phyloP scores from a whole-genome alignment of 345 rosid species.

The Melastoma malabathricum region DNA sequence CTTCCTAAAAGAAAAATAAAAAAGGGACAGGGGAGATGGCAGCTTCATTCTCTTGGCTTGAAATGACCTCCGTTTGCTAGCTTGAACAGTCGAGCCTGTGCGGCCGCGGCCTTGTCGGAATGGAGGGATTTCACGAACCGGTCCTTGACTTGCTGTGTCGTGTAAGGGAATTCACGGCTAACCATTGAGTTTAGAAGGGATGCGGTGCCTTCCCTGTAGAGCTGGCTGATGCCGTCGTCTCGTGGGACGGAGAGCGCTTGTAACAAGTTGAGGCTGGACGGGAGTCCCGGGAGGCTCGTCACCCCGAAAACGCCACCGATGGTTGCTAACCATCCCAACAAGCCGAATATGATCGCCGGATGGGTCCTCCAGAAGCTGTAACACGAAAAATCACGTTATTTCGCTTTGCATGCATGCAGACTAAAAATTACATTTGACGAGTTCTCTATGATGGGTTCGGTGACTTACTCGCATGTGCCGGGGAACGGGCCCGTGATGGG shows the following conservation, averaged over 20 bases:
- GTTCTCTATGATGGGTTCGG: background rate
- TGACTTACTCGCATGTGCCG: constrained; percentile 86
- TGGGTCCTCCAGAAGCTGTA: constrained; percentile 89
- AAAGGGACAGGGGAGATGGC: no score
- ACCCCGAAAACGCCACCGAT: constrained; percentile 48
- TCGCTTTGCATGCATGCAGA: constrained; percentile 3
- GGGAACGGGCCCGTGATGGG: constrained; percentile 39
- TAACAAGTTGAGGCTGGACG: constrained; percentile 48
- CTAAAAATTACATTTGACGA: background rate
- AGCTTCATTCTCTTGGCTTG: constrained; percentile 27
- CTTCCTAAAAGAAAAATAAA: no score
- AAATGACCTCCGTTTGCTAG: constrained; percentile 76
- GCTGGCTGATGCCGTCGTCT: constrained; percentile 47
- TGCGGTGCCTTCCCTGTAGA: constrained; percentile 93
- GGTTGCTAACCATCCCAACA: constrained; percentile 92
- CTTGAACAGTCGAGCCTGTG: constrained; percentile 73
- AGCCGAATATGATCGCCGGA: constrained; percentile 62
- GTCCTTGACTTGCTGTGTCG: constrained; percentile 65
- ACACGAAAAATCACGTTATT: background rate
- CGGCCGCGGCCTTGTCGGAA: constrained; percentile 53
- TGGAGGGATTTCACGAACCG: constrained; percentile 41
- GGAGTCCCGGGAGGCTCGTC: constrained; percentile 40
- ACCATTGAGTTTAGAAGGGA: constrained; percentile 82
- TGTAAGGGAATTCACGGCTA: constrained; percentile 46
- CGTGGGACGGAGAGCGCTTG: constrained; percentile 60